Evolutionary conservation across 441 rosid species (phyloP).

Genomic region (Flueggea neowawraea): DNA sequence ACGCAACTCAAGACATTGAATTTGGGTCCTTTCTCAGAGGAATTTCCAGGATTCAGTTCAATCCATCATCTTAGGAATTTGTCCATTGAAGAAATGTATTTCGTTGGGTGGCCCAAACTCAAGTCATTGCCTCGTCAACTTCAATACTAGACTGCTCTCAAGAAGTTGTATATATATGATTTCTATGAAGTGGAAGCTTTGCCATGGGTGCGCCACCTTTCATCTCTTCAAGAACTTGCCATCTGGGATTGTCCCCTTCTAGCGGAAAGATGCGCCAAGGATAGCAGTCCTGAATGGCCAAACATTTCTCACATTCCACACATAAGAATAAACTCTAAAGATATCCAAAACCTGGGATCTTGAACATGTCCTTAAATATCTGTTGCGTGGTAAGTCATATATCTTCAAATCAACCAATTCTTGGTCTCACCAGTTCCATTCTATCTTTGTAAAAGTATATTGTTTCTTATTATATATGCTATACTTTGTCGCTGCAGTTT

Average conservation of each 20-base stretch:
- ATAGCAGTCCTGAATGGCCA: neutral
- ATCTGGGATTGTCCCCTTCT: neutral
- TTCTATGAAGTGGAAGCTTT: slow-evolving; percentile 13
- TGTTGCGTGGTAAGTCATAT: neutral
- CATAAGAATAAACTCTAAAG: too few species aligned
- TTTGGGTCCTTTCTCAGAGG: slow-evolving; percentile 13
- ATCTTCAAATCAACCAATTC: neutral
- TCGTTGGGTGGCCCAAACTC: slow-evolving; percentile 12
- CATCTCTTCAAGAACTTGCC: slow-evolving; percentile 23
- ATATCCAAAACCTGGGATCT: too few species aligned
- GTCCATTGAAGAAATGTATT: slow-evolving; percentile 2
- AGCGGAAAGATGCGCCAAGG: neutral
- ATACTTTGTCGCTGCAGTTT: too few species aligned
- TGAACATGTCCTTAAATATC: neutral
- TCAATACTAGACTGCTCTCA: slow-evolving; percentile 20
- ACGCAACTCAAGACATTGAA: slow-evolving; percentile 10
- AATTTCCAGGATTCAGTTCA: slow-evolving; percentile 14
- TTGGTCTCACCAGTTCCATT: too few species aligned
- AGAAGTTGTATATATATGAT: neutral
- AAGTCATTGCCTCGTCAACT: slow-evolving; percentile 22
- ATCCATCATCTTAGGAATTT: slow-evolving; percentile 7
- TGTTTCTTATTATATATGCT: too few species aligned
- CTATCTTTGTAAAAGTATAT: too few species aligned
- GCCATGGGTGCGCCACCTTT: slow-evolving; percentile 27
- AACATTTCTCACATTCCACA: neutral